phyloP scores from a whole-genome alignment of 2,329 filamentous ascomycete species.

The Madurella fahalii region DNA sequence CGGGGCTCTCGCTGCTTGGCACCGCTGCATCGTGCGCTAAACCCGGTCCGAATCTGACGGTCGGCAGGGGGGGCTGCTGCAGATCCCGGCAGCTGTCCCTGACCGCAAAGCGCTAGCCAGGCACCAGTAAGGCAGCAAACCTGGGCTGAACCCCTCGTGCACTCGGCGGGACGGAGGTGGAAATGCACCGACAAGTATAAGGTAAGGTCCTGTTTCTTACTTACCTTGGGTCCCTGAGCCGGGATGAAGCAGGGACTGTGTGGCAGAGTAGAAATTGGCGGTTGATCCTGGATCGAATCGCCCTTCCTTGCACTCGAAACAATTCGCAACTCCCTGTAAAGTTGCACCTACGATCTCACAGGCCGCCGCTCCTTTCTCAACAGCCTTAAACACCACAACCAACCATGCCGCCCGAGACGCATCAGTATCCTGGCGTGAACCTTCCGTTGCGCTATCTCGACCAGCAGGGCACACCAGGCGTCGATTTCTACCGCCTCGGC shows the following conservation, averaged over 20 bases:
- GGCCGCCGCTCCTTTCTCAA: no score
- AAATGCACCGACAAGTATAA: not conserved
- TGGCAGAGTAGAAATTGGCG: not conserved
- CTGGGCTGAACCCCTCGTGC: not conserved
- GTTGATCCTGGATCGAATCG: not conserved
- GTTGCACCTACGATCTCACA: no score
- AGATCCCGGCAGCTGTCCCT: not conserved
- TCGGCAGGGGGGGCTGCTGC: not conserved
- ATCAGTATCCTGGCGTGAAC: constrained; percentile 18
- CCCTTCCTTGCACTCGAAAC: not conserved
- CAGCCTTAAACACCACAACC: no score
- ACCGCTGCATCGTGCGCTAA: not conserved
- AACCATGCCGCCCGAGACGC: not conserved
- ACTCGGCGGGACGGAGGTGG: not conserved
- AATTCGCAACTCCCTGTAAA: no score
- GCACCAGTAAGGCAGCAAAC: not conserved
- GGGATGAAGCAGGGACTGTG: not conserved
- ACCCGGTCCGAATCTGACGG: not conserved
- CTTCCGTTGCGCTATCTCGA: constrained; percentile 7
- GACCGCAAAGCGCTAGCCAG: not conserved
- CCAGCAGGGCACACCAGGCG: not conserved
- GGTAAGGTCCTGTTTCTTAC: no score
- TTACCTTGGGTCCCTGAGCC: not conserved
- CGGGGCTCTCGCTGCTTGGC: no score
- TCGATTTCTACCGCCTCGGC: constrained; percentile 12